Evolutionary conservation across 2,329 filamentous ascomycete species (phyloP).

Genomic region (Bipolaris sorokiniana): DNA sequence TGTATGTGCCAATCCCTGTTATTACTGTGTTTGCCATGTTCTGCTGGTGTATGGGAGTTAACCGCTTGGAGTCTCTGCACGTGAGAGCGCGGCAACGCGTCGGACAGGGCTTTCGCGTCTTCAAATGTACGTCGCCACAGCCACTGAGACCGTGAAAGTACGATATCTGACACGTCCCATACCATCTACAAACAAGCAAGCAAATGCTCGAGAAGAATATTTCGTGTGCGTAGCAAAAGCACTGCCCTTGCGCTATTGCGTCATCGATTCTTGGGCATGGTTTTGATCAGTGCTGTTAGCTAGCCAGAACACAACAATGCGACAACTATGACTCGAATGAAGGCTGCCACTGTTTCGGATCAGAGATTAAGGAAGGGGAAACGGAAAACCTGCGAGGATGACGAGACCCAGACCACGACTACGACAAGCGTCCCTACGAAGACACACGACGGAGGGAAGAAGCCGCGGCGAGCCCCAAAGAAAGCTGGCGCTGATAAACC

Average conservation of each 20-base stretch:
- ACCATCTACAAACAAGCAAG: not conserved
- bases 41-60: not conserved
- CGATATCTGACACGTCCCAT: not conserved
- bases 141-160: not conserved
- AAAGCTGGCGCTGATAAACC: slow-evolving; percentile 44
- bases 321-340: slow-evolving; percentile 36
- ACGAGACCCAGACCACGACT: slow-evolving; percentile 28
- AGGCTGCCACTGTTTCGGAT: slow-evolving; percentile 54
- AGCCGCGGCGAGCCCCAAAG: slow-evolving; percentile 56
- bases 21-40: not conserved
- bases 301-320: slow-evolving; percentile 20
- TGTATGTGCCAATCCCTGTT: not conserved
- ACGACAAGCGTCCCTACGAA: slow-evolving; percentile 62
- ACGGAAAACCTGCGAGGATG: slow-evolving; percentile 36
- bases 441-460: slow-evolving; percentile 62
- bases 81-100: slow-evolving; percentile 24
- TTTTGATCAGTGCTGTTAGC: not conserved
- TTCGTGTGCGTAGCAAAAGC: not conserved
- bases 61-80: slow-evolving; percentile 1
- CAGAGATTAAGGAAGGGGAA: slow-evolving; percentile 56
- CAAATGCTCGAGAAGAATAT: not conserved
- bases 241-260: slow-evolving; percentile 24
- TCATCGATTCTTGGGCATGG: slow-evolving; percentile 30
- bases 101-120: slow-evolving; percentile 5
- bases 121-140: not conserved